These are phyloP conservation scores for Colletotrichum viniferum DNA, from an alignment of 2,329 filamentous ascomycete genomes.

Conservation along the genomic window DNA sequence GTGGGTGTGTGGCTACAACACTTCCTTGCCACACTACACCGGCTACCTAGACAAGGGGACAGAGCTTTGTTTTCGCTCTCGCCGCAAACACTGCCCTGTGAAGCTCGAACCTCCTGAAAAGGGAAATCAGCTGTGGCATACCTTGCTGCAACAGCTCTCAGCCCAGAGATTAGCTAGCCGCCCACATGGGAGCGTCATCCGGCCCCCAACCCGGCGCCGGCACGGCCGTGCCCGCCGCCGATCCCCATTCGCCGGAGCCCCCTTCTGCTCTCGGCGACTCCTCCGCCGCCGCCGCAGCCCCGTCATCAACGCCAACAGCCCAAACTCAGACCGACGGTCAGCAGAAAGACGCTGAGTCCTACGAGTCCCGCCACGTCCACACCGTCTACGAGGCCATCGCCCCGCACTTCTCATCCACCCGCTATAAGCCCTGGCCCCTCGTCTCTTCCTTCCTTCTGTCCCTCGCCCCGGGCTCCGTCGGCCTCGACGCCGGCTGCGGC, in stretches of 20 bases:
- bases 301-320: background rate
- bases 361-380: conserved; percentile 90
- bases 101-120: background rate
- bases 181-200: background rate
- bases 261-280: background rate
- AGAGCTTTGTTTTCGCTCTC: background rate
- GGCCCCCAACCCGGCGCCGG: conserved; percentile 10
- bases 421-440: conserved; percentile 89
- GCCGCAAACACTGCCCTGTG: background rate
- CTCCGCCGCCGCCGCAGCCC: background rate
- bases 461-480: conserved; percentile 73
- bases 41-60: background rate
- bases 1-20: background rate
- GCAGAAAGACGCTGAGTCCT: conserved; percentile 52
- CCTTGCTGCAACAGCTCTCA: background rate
- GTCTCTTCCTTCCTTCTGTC: conserved; percentile 77
- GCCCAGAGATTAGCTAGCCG: background rate
- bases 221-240: conserved; percentile 4
- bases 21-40: background rate
- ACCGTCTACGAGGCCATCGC: conserved; percentile 89
- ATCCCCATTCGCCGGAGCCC: background rate
- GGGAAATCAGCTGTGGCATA: background rate
- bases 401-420: conserved; percentile 81
- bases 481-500: conserved; percentile 91
- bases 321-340: background rate